These are phyloP conservation scores for Coemansia sp. DNA, from an alignment of 192 early-diverging fungal genomes.

Conservation along the genomic window DNA sequence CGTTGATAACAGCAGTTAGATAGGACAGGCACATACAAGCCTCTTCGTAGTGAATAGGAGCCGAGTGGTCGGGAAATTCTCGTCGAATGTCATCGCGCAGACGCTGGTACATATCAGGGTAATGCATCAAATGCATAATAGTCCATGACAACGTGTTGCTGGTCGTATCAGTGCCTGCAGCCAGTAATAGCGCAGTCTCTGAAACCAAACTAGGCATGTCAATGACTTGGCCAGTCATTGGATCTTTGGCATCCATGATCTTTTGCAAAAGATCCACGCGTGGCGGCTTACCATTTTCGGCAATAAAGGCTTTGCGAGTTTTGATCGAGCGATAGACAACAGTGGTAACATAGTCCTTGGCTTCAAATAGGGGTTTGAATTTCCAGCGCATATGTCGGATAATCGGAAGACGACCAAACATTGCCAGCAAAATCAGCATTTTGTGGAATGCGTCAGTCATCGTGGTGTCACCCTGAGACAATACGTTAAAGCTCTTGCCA, in stretches of 20 bases:
- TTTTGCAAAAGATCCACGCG: constrained; percentile 39
- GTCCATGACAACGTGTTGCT: constrained; percentile 48
- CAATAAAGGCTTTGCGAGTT: neutral
- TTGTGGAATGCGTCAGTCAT: constrained; percentile 25
- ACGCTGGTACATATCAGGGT: constrained; percentile 19
- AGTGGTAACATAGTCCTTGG: neutral
- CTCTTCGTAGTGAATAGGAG: constrained; percentile 24
- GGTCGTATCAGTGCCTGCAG: constrained; percentile 52
- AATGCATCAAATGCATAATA: constrained; percentile 32
- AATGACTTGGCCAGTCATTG: constrained; percentile 26
- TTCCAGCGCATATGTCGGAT: constrained; percentile 2
- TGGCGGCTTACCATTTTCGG: neutral
- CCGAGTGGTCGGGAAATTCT: constrained; percentile 22
- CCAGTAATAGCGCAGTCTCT: constrained; percentile 33
- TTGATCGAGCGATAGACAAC: constrained; percentile 12
- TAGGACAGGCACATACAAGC: constrained; percentile 22
- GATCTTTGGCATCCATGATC: constrained; percentile 41
- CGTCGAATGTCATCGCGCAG: constrained; percentile 28
- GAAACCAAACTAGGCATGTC: constrained; percentile 7
- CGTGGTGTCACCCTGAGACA: constrained; percentile 5
- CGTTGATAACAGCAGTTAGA: constrained; percentile 42
- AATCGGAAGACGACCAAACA: constrained; percentile 8
- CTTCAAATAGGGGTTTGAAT: neutral
- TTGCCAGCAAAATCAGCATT: neutral
- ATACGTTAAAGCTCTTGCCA: constrained; percentile 28